Evolutionary conservation across 164 flowering plant genomes (phyloP), one percentile per base, ranked within the genome.

Genomic region (Tetracentron sinense): DNA sequence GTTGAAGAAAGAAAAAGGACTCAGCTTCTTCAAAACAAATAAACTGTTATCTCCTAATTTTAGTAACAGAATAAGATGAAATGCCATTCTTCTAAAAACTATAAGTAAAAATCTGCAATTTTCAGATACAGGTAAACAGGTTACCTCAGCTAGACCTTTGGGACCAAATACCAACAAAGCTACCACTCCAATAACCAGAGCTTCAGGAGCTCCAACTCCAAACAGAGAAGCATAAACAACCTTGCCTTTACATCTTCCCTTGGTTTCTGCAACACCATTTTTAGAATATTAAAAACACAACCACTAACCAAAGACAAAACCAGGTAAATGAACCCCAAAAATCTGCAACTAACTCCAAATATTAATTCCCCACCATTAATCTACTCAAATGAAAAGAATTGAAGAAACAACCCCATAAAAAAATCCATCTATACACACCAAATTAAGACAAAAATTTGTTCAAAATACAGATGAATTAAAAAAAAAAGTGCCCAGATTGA

Each of bases 151-250:
- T 68, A 94, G 96, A 55, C 98, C 98, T 79, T 94, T 94, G 62
- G 98, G 98, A 60, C 98, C 98, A 79, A 94, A 94, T 33, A 94
- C 97, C 75, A 94, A 69, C 83, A 94, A 80, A 80, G 97, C 98
- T 63, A 94, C 98, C 22, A 91, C 98, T 21, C 98, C 98, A 78
- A 94, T 91, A 30, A 94, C 98, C 78, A 91, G 70, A 71, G 87
- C 98, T 75, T 94, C 98, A 53, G 98, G 98, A 69, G 98, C 98
- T 73, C 98, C 98, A 78, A 94, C 97, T 31, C 98, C 98, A 80
- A 94, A 94, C 42, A 94, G 61, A 70, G 98, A 94, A 53, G 98
- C 97, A 77, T 71, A 80, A 64, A 85, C 80, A 62, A 70, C 81
- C 73, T 60, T 78, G 17, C 85, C 76, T 71, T 70, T 83, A 66